These are phyloP conservation scores for Ophiostoma sp. DNA, from an alignment of 2,329 filamentous ascomycete genomes.

Conservation along the genomic window DNA sequence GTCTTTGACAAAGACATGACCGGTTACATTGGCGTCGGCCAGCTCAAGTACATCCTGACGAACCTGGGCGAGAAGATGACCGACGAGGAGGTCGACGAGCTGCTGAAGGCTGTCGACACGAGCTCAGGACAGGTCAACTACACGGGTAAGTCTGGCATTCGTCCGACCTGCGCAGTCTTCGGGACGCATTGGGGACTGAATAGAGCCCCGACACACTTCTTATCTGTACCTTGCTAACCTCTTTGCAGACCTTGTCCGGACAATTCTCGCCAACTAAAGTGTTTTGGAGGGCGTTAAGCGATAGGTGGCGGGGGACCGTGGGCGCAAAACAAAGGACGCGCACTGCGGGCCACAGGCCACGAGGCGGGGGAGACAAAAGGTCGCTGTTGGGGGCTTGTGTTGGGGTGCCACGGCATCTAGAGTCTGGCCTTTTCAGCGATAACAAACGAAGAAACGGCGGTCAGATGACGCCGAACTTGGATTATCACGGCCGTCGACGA, in stretches of 20 bases:
- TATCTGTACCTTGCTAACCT: neutral
- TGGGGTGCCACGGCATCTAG: neutral
- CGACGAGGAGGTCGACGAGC: conserved; percentile 97
- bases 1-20: conserved; percentile 99
- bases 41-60: conserved; percentile 96
- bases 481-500: neutral
- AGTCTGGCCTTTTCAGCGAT: neutral
- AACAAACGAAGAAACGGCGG: neutral
- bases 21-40: conserved; percentile 94
- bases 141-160: conserved; percentile 62
- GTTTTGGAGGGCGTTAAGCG: neutral
- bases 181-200: neutral
- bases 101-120: conserved; percentile 96
- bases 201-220: neutral
- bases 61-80: conserved; percentile 99
- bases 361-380: neutral
- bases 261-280: conserved; percentile 76
- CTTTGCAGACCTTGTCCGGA: conserved; percentile 72
- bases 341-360: neutral
- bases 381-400: neutral
- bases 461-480: conserved; percentile 13
- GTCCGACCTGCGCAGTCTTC: neutral
- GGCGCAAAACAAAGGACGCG: neutral
- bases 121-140: conserved; percentile 98
- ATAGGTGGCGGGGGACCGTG: neutral